These are phyloP conservation scores for Kodamaea fukazawae DNA, from an alignment of 805 yeast genomes.

Conservation along the genomic window DNA sequence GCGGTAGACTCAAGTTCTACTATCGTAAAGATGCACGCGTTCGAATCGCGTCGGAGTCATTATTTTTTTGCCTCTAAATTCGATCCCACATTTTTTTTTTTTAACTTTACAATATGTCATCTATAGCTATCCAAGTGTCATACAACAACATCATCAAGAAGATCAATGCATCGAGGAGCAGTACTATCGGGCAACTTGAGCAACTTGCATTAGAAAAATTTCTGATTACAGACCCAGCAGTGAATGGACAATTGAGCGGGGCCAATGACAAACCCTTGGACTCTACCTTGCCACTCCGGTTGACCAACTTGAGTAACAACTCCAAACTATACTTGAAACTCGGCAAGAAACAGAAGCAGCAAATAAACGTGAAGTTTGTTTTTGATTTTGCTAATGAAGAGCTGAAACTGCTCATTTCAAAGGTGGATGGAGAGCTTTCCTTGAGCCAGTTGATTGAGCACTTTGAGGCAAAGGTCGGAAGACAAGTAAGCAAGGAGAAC, in stretches of 20 bases:
- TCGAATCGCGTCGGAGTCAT: no score
- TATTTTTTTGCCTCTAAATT: neutral
- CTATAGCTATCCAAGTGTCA: conserved; percentile 20
- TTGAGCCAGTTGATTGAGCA: conserved; percentile 20
- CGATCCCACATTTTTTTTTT: neutral
- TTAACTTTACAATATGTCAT: conserved; percentile 19
- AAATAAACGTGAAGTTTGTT: conserved; percentile 19
- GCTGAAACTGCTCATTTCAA: conserved; percentile 8
- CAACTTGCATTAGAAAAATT: conserved; percentile 24
- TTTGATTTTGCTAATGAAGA: conserved; percentile 9
- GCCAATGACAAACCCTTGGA: conserved; percentile 32
- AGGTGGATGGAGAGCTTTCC: conserved; percentile 12
- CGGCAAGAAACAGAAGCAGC: conserved; percentile 5
- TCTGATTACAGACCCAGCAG: conserved; percentile 14
- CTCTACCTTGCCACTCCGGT: conserved; percentile 29
- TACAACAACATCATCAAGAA: conserved; percentile 25
- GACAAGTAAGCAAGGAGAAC: conserved; percentile 12
- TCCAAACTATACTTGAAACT: conserved; percentile 27
- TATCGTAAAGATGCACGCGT: no score
- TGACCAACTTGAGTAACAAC: conserved; percentile 32
- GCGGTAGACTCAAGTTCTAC: neutral
- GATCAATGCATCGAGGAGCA: conserved; percentile 22
- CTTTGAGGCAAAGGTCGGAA: conserved; percentile 13
- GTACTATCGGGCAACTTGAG: conserved; percentile 30
- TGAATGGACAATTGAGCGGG: conserved; percentile 22